These are phyloP conservation scores for Endotrypanum monterogeii DNA, from an alignment of 208 protist species.

Conservation along the genomic window DNA sequence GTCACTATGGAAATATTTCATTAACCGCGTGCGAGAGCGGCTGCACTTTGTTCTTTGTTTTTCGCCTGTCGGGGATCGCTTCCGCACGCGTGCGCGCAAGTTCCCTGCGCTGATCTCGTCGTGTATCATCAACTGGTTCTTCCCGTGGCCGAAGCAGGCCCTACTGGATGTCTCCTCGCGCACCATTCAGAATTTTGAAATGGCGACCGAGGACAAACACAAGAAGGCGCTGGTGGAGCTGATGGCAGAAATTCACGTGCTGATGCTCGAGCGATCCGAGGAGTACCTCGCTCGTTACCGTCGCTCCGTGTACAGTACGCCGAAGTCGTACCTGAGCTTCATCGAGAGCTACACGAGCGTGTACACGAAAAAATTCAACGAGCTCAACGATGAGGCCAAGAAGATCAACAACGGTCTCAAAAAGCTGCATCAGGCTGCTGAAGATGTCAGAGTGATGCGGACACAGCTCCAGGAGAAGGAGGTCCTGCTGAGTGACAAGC, in stretches of 20 bases:
- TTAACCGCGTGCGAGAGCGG: slow-evolving; percentile 95
- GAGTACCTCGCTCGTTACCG: slow-evolving; percentile 94
- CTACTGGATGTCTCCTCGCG: slow-evolving; percentile 92
- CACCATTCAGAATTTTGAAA: slow-evolving; percentile 91
- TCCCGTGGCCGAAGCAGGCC: slow-evolving; percentile 97
- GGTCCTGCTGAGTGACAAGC: slow-evolving; percentile 89
- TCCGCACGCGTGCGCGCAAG: slow-evolving; percentile 95
- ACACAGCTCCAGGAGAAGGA: slow-evolving; percentile 96
- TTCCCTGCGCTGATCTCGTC: slow-evolving; percentile 97
- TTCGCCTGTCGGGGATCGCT: slow-evolving; percentile 97
- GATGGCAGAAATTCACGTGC: slow-evolving; percentile 91
- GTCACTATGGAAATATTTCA: slow-evolving; percentile 97
- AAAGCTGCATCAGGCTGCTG: slow-evolving; percentile 94
- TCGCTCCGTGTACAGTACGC: slow-evolving; percentile 93
- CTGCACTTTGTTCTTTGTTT: slow-evolving; percentile 98
- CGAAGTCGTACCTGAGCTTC: slow-evolving; percentile 95
- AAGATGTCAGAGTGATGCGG: slow-evolving; percentile 95
- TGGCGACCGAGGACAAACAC: slow-evolving; percentile 91
- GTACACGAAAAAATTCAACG: slow-evolving; percentile 93
- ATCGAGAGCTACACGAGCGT: slow-evolving; percentile 93
- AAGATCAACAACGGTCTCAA: slow-evolving; percentile 95
- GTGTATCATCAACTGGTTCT: slow-evolving; percentile 99
- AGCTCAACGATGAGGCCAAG: slow-evolving; percentile 90
- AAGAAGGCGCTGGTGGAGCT: slow-evolving; percentile 91
- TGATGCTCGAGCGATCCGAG: slow-evolving; percentile 90